These are phyloP conservation scores for Mortierella polycephala DNA, from an alignment of 371 early-diverging fungal genomes.

Conservation along the genomic window DNA sequence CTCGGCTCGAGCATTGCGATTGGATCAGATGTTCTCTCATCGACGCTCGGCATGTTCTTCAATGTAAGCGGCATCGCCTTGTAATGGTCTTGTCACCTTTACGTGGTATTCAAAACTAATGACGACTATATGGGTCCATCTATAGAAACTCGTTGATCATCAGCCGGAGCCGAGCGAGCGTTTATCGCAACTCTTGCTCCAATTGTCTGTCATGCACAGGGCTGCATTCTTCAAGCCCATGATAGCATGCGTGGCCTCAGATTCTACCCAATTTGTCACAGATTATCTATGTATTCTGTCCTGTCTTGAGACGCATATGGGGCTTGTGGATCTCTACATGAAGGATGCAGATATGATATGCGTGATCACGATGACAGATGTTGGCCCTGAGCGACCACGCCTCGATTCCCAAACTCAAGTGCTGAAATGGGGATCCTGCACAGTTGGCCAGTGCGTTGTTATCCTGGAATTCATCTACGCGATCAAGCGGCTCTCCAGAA, in stretches of 20 bases:
- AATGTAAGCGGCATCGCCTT: constrained; percentile 19
- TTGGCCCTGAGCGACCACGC: constrained; percentile 55
- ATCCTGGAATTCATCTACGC: constrained; percentile 69
- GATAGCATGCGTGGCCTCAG: constrained; percentile 69
- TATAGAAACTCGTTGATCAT: constrained; percentile 45
- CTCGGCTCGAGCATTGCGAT: constrained; percentile 23
- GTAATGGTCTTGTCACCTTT: too few relatives aligned
- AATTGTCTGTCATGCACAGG: constrained; percentile 56
- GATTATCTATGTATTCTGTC: constrained; percentile 59
- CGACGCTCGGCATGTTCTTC: constrained; percentile 38
- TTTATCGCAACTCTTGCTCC: constrained; percentile 56
- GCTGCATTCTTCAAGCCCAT: constrained; percentile 66
- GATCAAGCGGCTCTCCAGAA: constrained; percentile 58
- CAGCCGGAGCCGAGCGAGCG: constrained; percentile 47
- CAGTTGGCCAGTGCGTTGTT: constrained; percentile 69
- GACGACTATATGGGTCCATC: too few relatives aligned
- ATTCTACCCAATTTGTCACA: constrained; percentile 62
- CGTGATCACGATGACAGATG: constrained; percentile 68
- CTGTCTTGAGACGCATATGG: constrained; percentile 61
- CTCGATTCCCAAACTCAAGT: constrained; percentile 15
- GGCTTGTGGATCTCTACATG: constrained; percentile 72
- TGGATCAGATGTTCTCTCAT: constrained; percentile 17
- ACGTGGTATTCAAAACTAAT: too few relatives aligned
- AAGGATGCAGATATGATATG: constrained; percentile 73
- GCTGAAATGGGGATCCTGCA: constrained; percentile 67